Base-by-base conservation (phyloP, 176 grass and related monocot genomes). In the Otatea glauca region DNA sequence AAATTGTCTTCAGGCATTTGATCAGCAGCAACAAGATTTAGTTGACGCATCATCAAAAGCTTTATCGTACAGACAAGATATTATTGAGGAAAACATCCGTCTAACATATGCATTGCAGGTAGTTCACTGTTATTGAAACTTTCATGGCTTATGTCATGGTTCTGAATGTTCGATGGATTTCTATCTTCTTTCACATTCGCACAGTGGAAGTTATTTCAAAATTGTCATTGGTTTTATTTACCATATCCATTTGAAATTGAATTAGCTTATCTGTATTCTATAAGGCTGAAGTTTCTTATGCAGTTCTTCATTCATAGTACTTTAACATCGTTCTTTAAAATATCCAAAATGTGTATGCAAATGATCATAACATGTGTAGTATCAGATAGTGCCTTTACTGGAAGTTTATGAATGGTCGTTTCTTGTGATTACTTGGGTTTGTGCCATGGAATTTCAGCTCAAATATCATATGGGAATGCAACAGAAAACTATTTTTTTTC, bases 31-130 rank as follows among this genome's bases (percentile, higher is more conserved):
- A 13, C 49, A 51, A 51, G 20, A 3, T 21, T 92, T 94, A 64
- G 78, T 98, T 80, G 91, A 93, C 81, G 91, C 89, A 83, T 89
- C 96, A 83, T 95, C 93, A 50, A 95, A 98, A 88, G 91, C 96
- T 86, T 92, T 98, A 87, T 93, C 70, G 15, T 98, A 98, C 67
- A 93, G 96, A 87, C 96, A 98, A 86, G 93, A 95, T 83, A 92
- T 98, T 83, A 88, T 94, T 12, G 96, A 98, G 80, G 93, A 98
- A 85, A 98, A 98, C 76, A 88, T 93, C 72, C 96, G 89, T 48
- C 86, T 98, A 23, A 75, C 91, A 50, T 90, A 94, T 86, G 88
- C 89, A 43, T 86, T 95, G 74, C 96, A 98, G 94, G 96, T 95
- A 95, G 50, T 77, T 45, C 41, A 69, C 25, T 68, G 0, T 65